phyloP scores from a whole-genome alignment of 768 basidiomycete species.

The Dendrothele bispora region DNA sequence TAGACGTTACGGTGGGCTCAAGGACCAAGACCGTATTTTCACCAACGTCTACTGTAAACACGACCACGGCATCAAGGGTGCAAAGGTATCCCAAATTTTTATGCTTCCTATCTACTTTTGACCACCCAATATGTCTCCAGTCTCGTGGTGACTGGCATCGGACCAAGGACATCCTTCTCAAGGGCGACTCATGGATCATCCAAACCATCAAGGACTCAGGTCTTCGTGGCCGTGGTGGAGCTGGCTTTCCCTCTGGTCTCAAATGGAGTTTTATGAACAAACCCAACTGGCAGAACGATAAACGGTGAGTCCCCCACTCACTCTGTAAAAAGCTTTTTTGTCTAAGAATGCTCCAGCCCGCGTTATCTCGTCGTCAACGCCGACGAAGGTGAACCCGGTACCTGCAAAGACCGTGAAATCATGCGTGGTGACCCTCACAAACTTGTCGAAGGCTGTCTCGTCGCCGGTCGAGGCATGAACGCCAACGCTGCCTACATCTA shows the following conservation, averaged over 20 bases:
- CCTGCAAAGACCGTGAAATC: constrained; percentile 99
- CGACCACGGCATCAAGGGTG: constrained; percentile 93
- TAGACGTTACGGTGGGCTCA: constrained; percentile 88
- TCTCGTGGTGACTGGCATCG: constrained; percentile 97
- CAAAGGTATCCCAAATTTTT: constrained; percentile 49
- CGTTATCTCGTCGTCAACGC: constrained; percentile 98
- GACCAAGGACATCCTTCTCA: constrained; percentile 93
- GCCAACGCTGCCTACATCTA: constrained; percentile 99
- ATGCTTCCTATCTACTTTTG: background rate
- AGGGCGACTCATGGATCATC: constrained; percentile 98
- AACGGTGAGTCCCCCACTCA: constrained; percentile 47
- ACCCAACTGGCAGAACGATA: constrained; percentile 96
- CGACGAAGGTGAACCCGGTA: constrained; percentile 98
- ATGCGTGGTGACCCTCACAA: constrained; percentile 98
- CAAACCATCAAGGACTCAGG: constrained; percentile 96
- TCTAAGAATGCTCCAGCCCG: constrained; percentile 71
- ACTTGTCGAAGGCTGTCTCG: constrained; percentile 95
- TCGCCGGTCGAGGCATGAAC: constrained; percentile 97
- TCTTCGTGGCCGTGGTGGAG: constrained; percentile 92
- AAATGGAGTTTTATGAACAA: constrained; percentile 99
- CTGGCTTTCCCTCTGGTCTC: constrained; percentile 94
- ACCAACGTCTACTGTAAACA: constrained; percentile 87
- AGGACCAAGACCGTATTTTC: constrained; percentile 93
- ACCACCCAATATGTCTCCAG: constrained; percentile 35
- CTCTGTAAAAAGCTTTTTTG: background rate